These are phyloP conservation scores for Podaxis sp. DNA, from an alignment of 768 basidiomycete species.

Conservation along the genomic window DNA sequence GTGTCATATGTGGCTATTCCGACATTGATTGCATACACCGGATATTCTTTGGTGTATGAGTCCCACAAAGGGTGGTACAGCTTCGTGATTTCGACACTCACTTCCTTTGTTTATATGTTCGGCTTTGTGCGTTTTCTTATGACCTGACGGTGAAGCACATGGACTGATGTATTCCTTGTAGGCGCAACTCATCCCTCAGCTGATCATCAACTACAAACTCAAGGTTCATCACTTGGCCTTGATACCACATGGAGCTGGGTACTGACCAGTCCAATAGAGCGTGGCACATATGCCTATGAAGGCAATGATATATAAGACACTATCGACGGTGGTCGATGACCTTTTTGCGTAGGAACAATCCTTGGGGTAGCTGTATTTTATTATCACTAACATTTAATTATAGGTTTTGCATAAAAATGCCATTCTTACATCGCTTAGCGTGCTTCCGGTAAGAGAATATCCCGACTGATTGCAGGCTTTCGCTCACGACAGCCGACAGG, in stretches of 20 bases:
- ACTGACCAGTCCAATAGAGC: conserved; percentile 46
- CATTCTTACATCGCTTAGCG: conserved; percentile 85
- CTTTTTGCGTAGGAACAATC: conserved; percentile 72
- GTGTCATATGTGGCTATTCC: conserved; percentile 91
- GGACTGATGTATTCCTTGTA: conserved; percentile 26
- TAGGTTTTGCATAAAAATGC: conserved; percentile 97
- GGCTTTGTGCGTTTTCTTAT: conserved; percentile 77
- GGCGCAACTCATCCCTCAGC: conserved; percentile 83
- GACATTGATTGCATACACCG: conserved; percentile 68
- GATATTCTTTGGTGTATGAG: conserved; percentile 80
- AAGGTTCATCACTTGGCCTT: conserved; percentile 54
- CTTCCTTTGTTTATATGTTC: conserved; percentile 94
- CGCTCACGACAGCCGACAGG: conserved; percentile 30
- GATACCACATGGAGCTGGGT: conserved; percentile 6
- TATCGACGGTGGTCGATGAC: conserved; percentile 90
- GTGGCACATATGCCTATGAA: conserved; percentile 99
- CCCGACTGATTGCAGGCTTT: conserved; percentile 21
- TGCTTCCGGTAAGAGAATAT: conserved; percentile 60
- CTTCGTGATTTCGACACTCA: conserved; percentile 90
- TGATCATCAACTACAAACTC: conserved; percentile 97
- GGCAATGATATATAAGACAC: conserved; percentile 93
- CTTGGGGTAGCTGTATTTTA: conserved; percentile 13
- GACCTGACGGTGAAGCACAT: background rate
- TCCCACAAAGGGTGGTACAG: conserved; percentile 95
- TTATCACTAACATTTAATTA: conserved; percentile 9